These are phyloP conservation scores for Ceratobasidium sp. DNA, from an alignment of 1,284 basidiomycete species.

Conservation along the genomic window DNA sequence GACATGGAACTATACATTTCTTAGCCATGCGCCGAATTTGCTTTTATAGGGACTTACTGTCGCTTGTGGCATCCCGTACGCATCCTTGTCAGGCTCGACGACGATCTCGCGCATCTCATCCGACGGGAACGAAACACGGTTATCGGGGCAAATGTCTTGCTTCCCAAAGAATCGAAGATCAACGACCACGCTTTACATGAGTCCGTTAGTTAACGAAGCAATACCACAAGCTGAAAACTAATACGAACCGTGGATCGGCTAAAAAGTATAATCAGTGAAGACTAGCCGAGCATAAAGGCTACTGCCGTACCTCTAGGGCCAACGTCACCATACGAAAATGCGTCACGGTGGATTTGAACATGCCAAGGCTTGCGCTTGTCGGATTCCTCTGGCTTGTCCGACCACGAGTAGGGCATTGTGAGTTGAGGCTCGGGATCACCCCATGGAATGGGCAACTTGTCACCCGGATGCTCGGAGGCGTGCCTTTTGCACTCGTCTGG, in stretches of 20 bases:
- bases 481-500: constrained; percentile 49
- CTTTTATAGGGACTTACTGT: constrained; percentile 50
- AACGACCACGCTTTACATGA: constrained; percentile 52
- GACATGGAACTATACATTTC: constrained; percentile 61
- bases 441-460: constrained; percentile 53
- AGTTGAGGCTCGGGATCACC: constrained; percentile 57
- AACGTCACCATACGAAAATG: constrained; percentile 54
- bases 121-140: constrained; percentile 53
- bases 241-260: constrained; percentile 55
- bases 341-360: constrained; percentile 57
- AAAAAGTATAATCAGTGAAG: constrained; percentile 36
- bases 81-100: constrained; percentile 50
- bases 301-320: constrained; percentile 49
- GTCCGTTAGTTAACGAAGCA: too few relatives aligned
- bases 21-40: constrained; percentile 49
- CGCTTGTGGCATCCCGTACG: constrained; percentile 58
- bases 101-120: not conserved
- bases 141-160: constrained; percentile 48
- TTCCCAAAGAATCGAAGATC: constrained; percentile 53
- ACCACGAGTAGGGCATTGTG: constrained; percentile 51
- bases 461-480: constrained; percentile 53
- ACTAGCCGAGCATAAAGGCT: not conserved
- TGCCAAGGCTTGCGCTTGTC: constrained; percentile 51
- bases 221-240: too few relatives aligned
- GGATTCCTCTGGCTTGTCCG: not conserved